These are phyloP conservation scores for Phylloporus sp. DNA, from an alignment of 768 basidiomycete genomes.

Conservation along the genomic window DNA sequence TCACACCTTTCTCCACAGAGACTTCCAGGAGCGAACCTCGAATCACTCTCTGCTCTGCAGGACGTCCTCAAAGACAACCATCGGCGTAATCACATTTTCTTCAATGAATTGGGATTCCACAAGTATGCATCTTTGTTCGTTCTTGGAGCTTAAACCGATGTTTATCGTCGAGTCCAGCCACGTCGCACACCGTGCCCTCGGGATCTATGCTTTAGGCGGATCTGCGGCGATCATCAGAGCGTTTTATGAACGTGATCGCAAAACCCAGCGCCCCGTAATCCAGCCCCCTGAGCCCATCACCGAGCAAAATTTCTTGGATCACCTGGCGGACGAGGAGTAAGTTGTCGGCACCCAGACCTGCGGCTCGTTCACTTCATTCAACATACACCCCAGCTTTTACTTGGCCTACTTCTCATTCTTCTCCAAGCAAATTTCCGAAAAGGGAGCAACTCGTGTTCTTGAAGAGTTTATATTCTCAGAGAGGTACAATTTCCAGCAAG, in stretches of 20 bases:
- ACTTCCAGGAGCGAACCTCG: constrained; percentile 21
- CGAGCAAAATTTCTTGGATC: constrained; percentile 19
- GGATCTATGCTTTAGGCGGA: constrained; percentile 27
- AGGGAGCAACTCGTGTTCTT: constrained; percentile 13
- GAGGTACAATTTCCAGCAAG: constrained; percentile 21
- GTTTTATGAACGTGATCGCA: constrained; percentile 23
- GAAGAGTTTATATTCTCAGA: constrained; percentile 32
- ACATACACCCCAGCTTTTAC: constrained; percentile 20
- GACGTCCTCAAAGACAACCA: constrained; percentile 47
- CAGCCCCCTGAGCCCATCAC: constrained; percentile 24
- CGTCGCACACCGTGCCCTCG: constrained; percentile 28
- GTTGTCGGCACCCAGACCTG: not conserved
- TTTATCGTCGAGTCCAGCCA: constrained; percentile 16
- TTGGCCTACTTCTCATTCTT: constrained; percentile 29
- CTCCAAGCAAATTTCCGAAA: constrained; percentile 10
- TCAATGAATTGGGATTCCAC: constrained; percentile 45
- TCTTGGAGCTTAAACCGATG: no score
- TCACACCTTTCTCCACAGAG: constrained; percentile 25
- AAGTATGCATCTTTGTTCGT: constrained; percentile 37
- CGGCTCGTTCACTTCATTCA: not conserved
- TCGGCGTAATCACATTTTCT: constrained; percentile 45
- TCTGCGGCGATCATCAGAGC: constrained; percentile 20
- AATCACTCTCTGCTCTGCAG: constrained; percentile 21
- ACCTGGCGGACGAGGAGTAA: constrained; percentile 27
- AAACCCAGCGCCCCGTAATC: constrained; percentile 21